Base-by-base conservation (phyloP, 2,329 filamentous ascomycete species). In the Fusarium hainanense region DNA sequence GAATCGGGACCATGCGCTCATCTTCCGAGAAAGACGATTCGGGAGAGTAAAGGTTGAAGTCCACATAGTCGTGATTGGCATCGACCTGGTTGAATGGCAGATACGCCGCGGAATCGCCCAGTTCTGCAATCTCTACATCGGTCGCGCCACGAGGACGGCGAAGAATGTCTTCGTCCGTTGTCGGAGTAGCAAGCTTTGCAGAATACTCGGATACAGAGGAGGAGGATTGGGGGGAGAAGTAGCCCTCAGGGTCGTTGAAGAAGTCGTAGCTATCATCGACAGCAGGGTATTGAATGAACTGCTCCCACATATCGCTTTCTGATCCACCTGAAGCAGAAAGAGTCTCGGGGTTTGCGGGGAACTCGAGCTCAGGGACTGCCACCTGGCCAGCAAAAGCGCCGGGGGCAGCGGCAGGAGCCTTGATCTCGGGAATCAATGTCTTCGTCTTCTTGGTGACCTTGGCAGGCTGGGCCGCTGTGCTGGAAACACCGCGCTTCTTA, bases 1-100 rank as follows among this genome's bases (percentile, higher is more conserved):
- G 71, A 49, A 78, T 72, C 16, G 77, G 68, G 60, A 76, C 78
- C 75, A 80, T 79, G 14, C 70, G 79, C 46, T 88, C 85, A 62
- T 87, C 85, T 58, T 86, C 84, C 16, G 84, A 79, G 74, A 82
- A 82, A 63, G 78, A 80, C 20, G 84, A 82, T 23, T 78, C 77
- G 4, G 86, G 85, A 51, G 85, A 88, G 79, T 83, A 88, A 18
- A 88, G 82, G 73, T 83, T 85, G 79, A 88, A 88, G 79, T 88
- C 86, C 69, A 82, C 77, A 71, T 88, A 88, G 76, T 84, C 79
- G 65, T 73, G 46, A 49, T 66, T 61, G 56, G 59, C 57, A 60
- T 70, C 71, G 28, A 54, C 54, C 42, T 75, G 68, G 57, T 73
- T 61, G 60, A 69, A 75, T 43, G 74, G 74, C 46, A 76, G 62